A percentile compares a stretch with the other conserved stretches of the same genome.
phyloP scores from a whole-genome alignment of 306 rosid species.

The Carpinus viminea region DNA sequence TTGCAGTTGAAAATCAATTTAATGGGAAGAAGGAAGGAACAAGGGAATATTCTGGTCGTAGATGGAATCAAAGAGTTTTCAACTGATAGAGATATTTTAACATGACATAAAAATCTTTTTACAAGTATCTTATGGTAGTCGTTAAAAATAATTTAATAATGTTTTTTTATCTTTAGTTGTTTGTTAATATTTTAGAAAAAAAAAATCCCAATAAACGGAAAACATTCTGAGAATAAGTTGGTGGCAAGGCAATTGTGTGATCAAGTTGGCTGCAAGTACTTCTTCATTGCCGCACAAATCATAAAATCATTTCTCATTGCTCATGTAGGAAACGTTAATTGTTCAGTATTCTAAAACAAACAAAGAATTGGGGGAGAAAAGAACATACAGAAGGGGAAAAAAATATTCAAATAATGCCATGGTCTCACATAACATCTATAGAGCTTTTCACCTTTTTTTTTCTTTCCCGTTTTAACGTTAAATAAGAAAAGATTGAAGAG shows the following conservation, averaged over 20 bases:
- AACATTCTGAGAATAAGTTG: too few species aligned
- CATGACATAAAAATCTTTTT: too few species aligned
- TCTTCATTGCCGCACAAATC: slow-evolving; percentile 25
- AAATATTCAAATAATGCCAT: slow-evolving; percentile 11
- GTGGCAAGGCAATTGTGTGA: neutral
- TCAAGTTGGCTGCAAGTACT: neutral
- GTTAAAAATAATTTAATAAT: too few species aligned
- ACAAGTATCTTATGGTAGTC: too few species aligned
- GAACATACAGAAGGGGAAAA: slow-evolving; percentile 16
- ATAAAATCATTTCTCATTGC: slow-evolving; percentile 42
- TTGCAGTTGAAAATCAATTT: too few species aligned
- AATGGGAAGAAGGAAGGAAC: too few species aligned
- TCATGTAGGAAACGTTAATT: slow-evolving; percentile 27
- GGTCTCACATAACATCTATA: slow-evolving; percentile 18
- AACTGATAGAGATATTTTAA: too few species aligned
- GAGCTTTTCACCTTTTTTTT: slow-evolving; percentile 14
- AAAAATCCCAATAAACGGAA: too few species aligned
- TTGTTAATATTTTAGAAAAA: too few species aligned
- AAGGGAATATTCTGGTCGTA: too few species aligned
- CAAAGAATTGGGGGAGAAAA: slow-evolving; percentile 32
- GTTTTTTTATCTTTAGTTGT: too few species aligned
- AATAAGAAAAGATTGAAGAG: slow-evolving; percentile 15
- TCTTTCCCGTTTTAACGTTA: slow-evolving; percentile 15
- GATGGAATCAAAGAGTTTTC: too few species aligned
- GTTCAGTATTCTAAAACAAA: slow-evolving; percentile 39